Percentiles rank a stretch among this genome's conserved stretches.
Conservation (phyloP, 345 rosid genomes). For the Psidium guajava region DNA sequence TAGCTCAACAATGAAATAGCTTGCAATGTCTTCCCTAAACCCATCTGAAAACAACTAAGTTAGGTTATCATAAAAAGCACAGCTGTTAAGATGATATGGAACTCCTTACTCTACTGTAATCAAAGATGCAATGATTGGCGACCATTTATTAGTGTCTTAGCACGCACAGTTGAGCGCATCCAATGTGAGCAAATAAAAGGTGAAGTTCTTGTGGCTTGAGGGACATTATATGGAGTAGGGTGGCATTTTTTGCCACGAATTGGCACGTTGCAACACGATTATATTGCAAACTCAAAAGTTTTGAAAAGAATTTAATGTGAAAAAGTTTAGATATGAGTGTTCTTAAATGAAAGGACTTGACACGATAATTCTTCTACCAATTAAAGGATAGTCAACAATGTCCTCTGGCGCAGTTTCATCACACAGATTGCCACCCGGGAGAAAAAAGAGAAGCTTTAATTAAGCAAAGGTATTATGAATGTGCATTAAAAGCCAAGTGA, state of each 20-base stretch:
- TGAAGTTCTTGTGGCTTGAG: not conserved
- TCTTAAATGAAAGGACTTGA: no score
- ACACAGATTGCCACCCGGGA: no score
- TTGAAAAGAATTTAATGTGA: not conserved
- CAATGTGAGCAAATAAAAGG: not conserved
- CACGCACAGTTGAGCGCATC: not conserved
- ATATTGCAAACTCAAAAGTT: not conserved
- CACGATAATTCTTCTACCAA: no score
- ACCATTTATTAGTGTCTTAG: not conserved
- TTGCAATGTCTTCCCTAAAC: slow-evolving; percentile 84
- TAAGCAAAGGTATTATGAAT: no score
- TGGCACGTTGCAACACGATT: not conserved
- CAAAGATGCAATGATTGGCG: not conserved
- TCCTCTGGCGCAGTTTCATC: no score
- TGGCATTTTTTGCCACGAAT: not conserved
- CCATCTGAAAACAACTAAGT: slow-evolving; percentile 50
- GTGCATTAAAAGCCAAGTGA: no score
- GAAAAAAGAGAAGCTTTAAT: no score
- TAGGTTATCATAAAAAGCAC: not conserved
- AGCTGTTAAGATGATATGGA: not conserved
- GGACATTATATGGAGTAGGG: not conserved
- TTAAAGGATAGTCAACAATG: no score
- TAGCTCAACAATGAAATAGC: slow-evolving; percentile 73
- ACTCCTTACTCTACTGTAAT: not conserved
- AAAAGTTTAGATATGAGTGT: not conserved